Conservation (phyloP, 768 basidiomycete species). For the Cystoderma amianthinum region DNA sequence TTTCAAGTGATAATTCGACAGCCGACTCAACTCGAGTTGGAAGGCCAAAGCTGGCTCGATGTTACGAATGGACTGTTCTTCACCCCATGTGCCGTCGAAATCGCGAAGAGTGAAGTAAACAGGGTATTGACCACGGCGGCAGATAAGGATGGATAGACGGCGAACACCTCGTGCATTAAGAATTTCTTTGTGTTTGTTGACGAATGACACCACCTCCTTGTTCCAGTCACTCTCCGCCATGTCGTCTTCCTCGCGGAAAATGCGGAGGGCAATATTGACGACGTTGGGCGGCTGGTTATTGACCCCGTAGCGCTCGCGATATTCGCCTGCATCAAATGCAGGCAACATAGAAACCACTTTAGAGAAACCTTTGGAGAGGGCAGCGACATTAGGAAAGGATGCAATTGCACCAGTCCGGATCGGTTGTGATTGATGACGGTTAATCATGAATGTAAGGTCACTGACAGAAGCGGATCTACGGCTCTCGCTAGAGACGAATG, state of each 20-base stretch:
- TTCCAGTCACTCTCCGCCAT: slow-evolving; percentile 74
- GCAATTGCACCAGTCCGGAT: slow-evolving; percentile 87
- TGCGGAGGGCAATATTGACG: slow-evolving; percentile 87
- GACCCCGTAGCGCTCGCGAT: slow-evolving; percentile 66
- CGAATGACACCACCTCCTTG: slow-evolving; percentile 58
- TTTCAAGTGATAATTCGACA: slow-evolving; percentile 93
- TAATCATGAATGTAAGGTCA: slow-evolving; percentile 91
- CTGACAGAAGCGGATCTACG: slow-evolving; percentile 90
- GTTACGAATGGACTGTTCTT: slow-evolving; percentile 96
- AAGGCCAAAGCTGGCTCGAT: slow-evolving; percentile 97
- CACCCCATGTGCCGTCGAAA: slow-evolving; percentile 68
- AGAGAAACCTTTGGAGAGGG: slow-evolving; percentile 67
- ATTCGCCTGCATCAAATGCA: slow-evolving; percentile 63
- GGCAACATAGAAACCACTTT: slow-evolving; percentile 72
- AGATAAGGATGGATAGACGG: slow-evolving; percentile 87
- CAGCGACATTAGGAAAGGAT: slow-evolving; percentile 72
- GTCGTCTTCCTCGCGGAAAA: slow-evolving; percentile 78
- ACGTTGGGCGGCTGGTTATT: slow-evolving; percentile 83
- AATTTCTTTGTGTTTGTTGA: slow-evolving; percentile 59
- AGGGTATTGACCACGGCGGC: slow-evolving; percentile 87
- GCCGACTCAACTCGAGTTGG: slow-evolving; percentile 93
- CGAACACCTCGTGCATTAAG: slow-evolving; percentile 78
- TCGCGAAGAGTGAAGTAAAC: slow-evolving; percentile 90
- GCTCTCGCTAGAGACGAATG: slow-evolving; percentile 35
- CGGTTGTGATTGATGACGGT: slow-evolving; percentile 81